A percentile compares a stretch with the other conserved stretches of the same genome.
Evolutionary conservation across 148 eudicot genomes (phyloP).

Genomic region (Vaccinium corymbosum): DNA sequence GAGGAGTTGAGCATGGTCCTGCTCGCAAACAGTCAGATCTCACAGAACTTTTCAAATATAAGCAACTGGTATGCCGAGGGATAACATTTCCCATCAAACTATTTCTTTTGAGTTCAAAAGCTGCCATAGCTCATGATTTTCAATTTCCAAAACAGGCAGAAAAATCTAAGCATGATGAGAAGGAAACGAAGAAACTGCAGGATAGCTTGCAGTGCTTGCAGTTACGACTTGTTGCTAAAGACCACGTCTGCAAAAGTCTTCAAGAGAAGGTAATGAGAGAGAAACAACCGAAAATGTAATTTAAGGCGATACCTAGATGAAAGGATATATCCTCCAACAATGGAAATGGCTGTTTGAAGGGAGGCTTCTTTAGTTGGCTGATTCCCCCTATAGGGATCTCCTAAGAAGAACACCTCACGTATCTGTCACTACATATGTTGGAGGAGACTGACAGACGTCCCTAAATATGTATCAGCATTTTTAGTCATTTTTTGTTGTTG

Average conservation of each 20-base stretch:
- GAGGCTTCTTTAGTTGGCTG: background rate
- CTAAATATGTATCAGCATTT: background rate
- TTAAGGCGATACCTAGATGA: background rate
- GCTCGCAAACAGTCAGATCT: conserved; percentile 79
- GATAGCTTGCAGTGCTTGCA: conserved; percentile 80
- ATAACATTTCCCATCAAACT: background rate
- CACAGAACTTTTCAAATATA: conserved; percentile 77
- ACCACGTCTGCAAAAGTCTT: conserved; percentile 59
- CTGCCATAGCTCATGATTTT: conserved; percentile 1
- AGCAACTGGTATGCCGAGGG: conserved; percentile 65
- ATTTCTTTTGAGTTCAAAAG: background rate
- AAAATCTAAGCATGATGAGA: conserved; percentile 83
- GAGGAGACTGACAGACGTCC: background rate
- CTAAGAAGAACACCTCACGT: background rate
- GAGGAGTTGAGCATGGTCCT: conserved; percentile 90
- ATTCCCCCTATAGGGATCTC: background rate
- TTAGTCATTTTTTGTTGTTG: too few species aligned
- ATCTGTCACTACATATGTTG: background rate
- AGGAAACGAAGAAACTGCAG: conserved; percentile 81
- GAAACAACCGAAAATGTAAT: too few species aligned
- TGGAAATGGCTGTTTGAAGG: background rate
- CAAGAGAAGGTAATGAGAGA: conserved; percentile 66
- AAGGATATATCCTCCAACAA: background rate
- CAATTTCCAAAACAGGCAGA: conserved; percentile 48
- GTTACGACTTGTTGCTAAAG: conserved; percentile 72